Conservation (phyloP, 208 protist genomes). For the Trypanosoma caninum region DNA sequence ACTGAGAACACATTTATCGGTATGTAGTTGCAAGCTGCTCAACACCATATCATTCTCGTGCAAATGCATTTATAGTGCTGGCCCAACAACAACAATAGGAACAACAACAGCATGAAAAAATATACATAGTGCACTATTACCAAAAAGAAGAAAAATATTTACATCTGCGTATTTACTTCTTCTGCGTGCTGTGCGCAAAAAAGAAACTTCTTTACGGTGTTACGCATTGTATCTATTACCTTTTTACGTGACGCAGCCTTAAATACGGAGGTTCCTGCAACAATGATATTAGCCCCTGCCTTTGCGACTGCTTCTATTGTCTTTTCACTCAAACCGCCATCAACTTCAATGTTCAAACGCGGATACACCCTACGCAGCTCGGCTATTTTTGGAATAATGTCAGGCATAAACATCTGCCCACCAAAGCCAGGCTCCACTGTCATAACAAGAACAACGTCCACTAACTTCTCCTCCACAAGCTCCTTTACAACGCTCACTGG, state of each 20-base stretch:
- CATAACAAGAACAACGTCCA: constrained; percentile 98
- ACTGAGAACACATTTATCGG: too few relatives aligned
- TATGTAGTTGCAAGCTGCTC: too few relatives aligned
- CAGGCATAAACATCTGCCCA: constrained; percentile 98
- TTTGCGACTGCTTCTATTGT: constrained; percentile 93
- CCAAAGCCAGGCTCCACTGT: constrained; percentile 99
- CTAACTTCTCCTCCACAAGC: constrained; percentile 74
- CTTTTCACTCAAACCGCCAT: constrained; percentile 95
- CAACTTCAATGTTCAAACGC: constrained; percentile 97
- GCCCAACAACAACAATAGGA: too few relatives aligned
- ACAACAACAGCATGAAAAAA: neutral
- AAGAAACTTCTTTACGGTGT: constrained; percentile 35
- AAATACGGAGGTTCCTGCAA: constrained; percentile 98
- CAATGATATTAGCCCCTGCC: constrained; percentile 98
- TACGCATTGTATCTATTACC: constrained; percentile 47
- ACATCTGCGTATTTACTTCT: neutral
- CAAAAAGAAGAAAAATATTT: neutral
- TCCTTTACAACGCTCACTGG: constrained; percentile 47
- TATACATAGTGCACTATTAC: neutral
- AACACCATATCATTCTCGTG: too few relatives aligned
- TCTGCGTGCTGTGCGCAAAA: neutral
- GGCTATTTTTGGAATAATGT: constrained; percentile 97
- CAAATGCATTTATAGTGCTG: too few relatives aligned
- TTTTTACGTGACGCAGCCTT: constrained; percentile 44
- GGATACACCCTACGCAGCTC: constrained; percentile 82